phyloP scores from a whole-genome alignment of 805 yeast genomes.

The Starmerella apis region DNA sequence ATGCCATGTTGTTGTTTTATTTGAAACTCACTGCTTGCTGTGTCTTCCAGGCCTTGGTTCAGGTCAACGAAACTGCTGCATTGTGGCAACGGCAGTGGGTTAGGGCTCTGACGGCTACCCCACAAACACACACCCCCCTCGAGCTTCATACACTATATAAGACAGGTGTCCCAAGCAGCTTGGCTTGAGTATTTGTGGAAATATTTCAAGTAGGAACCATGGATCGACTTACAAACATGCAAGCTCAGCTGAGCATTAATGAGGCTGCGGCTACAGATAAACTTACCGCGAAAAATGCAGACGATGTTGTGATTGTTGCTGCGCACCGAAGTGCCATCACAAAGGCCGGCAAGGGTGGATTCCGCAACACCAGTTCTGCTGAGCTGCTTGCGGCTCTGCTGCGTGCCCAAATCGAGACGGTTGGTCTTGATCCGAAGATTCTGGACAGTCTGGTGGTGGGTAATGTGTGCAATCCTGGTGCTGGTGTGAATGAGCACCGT shows the following conservation, averaged over 20 bases:
- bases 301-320: slow-evolving; percentile 81
- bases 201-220: slow-evolving; percentile 18
- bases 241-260: slow-evolving; percentile 29
- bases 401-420: slow-evolving; percentile 46
- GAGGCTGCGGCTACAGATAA: slow-evolving; percentile 30
- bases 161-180: neutral
- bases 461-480: slow-evolving; percentile 82
- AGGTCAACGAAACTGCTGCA: neutral
- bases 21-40: neutral
- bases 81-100: slow-evolving; percentile 4
- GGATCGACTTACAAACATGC: slow-evolving; percentile 31
- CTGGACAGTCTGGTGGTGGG: slow-evolving; percentile 85
- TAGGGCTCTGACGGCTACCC: slow-evolving; percentile 2
- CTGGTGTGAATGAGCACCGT: slow-evolving; percentile 91
- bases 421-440: slow-evolving; percentile 42
- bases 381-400: slow-evolving; percentile 61
- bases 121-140: slow-evolving; percentile 5
- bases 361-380: slow-evolving; percentile 74
- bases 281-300: slow-evolving; percentile 51
- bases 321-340: slow-evolving; percentile 88
- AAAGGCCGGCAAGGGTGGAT: slow-evolving; percentile 76
- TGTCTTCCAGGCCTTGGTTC: neutral
- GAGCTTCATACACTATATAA: neutral
- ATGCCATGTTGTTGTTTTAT: neutral
- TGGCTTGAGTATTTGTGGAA: neutral